phyloP scores from a whole-genome alignment of 1,139 yeast species.

The Petasospora rhodanensis region DNA sequence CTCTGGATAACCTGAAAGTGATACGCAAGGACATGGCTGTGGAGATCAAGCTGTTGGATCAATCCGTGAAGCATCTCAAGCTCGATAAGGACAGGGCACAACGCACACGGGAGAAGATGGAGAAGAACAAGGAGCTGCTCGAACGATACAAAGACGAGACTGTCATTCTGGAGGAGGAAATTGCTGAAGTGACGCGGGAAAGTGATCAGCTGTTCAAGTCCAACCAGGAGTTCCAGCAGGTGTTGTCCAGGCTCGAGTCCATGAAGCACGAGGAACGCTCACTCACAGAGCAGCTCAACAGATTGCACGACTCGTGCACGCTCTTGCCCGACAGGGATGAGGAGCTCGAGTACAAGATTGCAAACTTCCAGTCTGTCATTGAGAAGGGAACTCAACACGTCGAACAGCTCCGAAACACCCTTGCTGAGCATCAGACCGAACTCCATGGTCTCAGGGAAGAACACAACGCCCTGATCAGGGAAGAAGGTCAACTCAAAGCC shows the following conservation, averaged over 20 bases:
- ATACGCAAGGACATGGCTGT: constrained; percentile 73
- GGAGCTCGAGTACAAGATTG: constrained; percentile 43
- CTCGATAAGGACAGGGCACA: constrained; percentile 71
- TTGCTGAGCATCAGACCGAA: constrained; percentile 18
- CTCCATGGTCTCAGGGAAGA: constrained; percentile 30
- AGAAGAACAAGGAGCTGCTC: constrained; percentile 40
- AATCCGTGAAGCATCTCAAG: constrained; percentile 70
- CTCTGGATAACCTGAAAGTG: constrained; percentile 70
- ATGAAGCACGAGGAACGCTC: constrained; percentile 44
- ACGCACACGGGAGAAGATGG: constrained; percentile 47
- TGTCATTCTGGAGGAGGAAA: constrained; percentile 41
- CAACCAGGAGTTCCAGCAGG: constrained; percentile 78
- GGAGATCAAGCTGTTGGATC: constrained; percentile 72
- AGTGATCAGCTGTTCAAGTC: constrained; percentile 65
- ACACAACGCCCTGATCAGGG: constrained; percentile 40
- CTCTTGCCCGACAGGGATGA: constrained; percentile 46
- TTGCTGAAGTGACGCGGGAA: constrained; percentile 51
- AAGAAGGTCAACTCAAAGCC: constrained; percentile 57
- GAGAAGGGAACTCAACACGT: constrained; percentile 34
- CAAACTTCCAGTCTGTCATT: constrained; percentile 50
- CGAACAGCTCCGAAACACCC: constrained; percentile 21
- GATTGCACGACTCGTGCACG: constrained; percentile 43
- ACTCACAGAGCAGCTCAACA: constrained; percentile 43
- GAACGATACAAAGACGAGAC: constrained; percentile 47
- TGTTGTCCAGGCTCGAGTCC: constrained; percentile 60